Evolutionary conservation across 2,329 filamentous ascomycete genomes (phyloP), one percentile per base, ranked within the genome.

Genomic region (Nemania abortiva): DNA sequence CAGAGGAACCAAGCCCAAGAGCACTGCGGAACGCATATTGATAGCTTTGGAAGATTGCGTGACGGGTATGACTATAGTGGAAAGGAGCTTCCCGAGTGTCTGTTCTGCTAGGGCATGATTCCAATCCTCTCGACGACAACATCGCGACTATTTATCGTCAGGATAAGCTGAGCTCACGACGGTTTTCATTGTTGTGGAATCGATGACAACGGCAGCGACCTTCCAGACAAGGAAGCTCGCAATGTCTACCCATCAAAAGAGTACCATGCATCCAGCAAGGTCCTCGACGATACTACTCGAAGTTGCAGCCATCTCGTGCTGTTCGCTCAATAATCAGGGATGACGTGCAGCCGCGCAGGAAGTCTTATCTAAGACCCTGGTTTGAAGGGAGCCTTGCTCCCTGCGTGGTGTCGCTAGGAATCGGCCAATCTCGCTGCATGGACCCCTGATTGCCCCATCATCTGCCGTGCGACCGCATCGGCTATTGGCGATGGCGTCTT

Each of bases 1-100:
- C 72, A 78, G 53, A 65, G 76, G 75, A 69, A 78, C 62, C 24
- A 78, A 65, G 34, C 72, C 65, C 47, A 77, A 57, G 70, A 78
- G 49, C 31, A 70, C 53, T 22, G 72, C 57, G 58, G 70, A 72
- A 65, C 72, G 75, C 77, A 78, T 79, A 42, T 70, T 77, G 71
- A 13, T 27, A 50, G 34, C 11, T 57, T 59, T 58, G 42, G 29
- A 53, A 6, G 50, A 45, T 49, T 64, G 65, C 62, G 56, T 13
- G 49, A 37, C 13, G 11, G 31, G 55, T 50, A n/a, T 72, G 42
- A 65, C 64, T 57, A 42, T 60, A 63, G 55, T 34, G 63, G 39
- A 59, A 54, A 42, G 58, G 63, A 42, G 11, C 45, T 68, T 68
- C 54, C 42, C 50, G 64, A 54, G 47, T 68, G 70, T 66, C 66